Base-by-base conservation (phyloP, 805 yeast species). In the Metschnikowia anglica region DNA sequence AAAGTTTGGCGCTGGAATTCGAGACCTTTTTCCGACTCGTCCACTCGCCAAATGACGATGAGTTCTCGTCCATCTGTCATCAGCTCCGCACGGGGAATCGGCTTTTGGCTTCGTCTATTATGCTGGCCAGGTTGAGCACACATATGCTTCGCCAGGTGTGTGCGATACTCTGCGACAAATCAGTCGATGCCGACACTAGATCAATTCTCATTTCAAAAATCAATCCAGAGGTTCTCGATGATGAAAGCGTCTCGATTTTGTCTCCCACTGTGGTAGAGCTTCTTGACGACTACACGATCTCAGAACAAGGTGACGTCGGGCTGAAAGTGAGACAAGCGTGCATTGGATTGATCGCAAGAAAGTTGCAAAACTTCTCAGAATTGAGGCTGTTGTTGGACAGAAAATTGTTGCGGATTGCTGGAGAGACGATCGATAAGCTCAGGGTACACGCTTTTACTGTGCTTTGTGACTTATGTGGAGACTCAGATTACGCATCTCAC, bases 231-330 rank as follows among this genome's bases (percentile, higher is more conserved):
- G 44, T 46, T 9, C 26, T 41, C 42, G 45, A n/a, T 42, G 51
- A 18, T 36, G 16, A 18, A 8, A 38, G 40, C 2, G 13, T 52
- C 7, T 35, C 30, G 49, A 53, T 26, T 8, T 27, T 39, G 12
- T 20, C 31, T 5, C 12, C 15, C 3, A 23, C 41, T 1, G 20
- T 62, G 23, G 32, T 74, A 1, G 50, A 48, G 1, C 74, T 78
- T 25, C 61, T 91, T 11, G 82, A 83, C 48, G 97, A 90, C 54
- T 88, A 89, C 59, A 79, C 95, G 0, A 65, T 76, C 2, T 85
- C 91, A 0, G 78, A 79, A 20, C 85, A 87, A 55, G 98, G 98
- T 8, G 98, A 90, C 64, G 90, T 89, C n/a, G 98, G 98, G 2
- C 78, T 87, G 35, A 75, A 80, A 53, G 76, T 88, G 1, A 66